Base-by-base conservation (phyloP, 2,329 filamentous ascomycete species). In the Diaporthe vaccinii region DNA sequence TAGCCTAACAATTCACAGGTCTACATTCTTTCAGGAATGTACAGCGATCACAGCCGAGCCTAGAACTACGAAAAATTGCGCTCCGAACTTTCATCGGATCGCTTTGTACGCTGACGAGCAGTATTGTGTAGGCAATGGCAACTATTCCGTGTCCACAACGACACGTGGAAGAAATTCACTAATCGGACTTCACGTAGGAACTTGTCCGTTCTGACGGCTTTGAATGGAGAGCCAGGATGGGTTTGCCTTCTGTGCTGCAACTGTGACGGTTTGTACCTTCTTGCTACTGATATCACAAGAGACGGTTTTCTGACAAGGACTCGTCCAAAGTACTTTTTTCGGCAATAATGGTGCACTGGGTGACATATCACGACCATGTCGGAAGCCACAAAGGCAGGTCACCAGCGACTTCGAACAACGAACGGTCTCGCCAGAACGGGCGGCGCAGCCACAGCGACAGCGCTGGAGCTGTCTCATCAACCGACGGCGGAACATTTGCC, bases 241-340 rank as follows among this genome's bases (percentile, higher is more conserved):
- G 86, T 93, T 3, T 93, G 91, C 78, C 85, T 93, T 5, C 90
- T 92, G 84, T 91, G 90, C 79, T 93, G 91, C 79, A 93, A 92
- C 79, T 86, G 87, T 76, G 91, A 93, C 79, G 88, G 90, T 91
- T 81, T 79, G 86, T 83, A 36, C 41, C 75, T n/a, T 15, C 3
- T 25, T 39, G 20, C 57, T 39, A 41, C 51, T 70, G 25, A 31
- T 15, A 3, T 46, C 51, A 41, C 31, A 4, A 44, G 15, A 14
- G 15, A 12, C 41, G 57, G 31, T 28, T 12, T 36, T 31, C 53
- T 73, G 28, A 68, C 62, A 61, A 25, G 34, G 22, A 34, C 49
- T 46, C 36, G 36, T 36, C 55, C 28, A n/a, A 67, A 90, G 89
- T 92, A 22, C 85, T 92, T 41, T 91, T 92, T 81, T 86, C 84